Base-by-base conservation (phyloP, 768 basidiomycete species). In the Russula abietina region DNA sequence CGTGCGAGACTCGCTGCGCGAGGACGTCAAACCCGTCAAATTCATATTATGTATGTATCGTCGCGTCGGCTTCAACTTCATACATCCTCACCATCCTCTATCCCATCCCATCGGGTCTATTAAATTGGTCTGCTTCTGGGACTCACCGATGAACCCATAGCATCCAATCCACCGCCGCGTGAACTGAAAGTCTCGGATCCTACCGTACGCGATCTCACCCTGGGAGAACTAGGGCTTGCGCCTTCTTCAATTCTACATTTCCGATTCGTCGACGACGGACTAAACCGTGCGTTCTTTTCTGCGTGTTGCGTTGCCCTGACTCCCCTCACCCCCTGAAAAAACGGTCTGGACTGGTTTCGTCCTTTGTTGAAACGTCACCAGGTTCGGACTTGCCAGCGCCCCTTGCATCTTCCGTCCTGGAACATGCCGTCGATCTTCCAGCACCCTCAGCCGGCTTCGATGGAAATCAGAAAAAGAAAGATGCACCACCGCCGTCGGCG, bases 101-200 rank as follows among this genome's bases (percentile, higher is more conserved):
- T 55, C 14, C 14, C 12, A 10, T 22, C 45, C 11, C n/a, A 4
- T 1, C 17, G 4, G 6, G 22, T 32, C 50, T 17, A 11, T 39
- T 4, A 10, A 30, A 10, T 16, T 39, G 14, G 1, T 50, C 26
- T 39, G 24, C n/a, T n/a, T 16, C 38, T 38, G 38, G 16, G 10
- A 32, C 50, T 32, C 39, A 52, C 10, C 49, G 19, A 46, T n/a
- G 1, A 54, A 30, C 28, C 28, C 22, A n/a, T 28, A 93, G 91
- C 89, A 73, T 90, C 93, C 75, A 77, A 80, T 3, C 91, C 91
- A 2, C 93, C 93, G 1, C 87, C 85, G 69, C 84, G 87, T 30
- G 93, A 96, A 59, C 78, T 91, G 68, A 90, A 86, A 67, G 88
- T 91, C 8, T 89, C 88, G 6, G 93, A 94, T 68, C 83, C 83